These are phyloP conservation scores for Casaregolazyma suthepensis DNA, from an alignment of 1,139 yeast genomes.

Conservation along the genomic window DNA sequence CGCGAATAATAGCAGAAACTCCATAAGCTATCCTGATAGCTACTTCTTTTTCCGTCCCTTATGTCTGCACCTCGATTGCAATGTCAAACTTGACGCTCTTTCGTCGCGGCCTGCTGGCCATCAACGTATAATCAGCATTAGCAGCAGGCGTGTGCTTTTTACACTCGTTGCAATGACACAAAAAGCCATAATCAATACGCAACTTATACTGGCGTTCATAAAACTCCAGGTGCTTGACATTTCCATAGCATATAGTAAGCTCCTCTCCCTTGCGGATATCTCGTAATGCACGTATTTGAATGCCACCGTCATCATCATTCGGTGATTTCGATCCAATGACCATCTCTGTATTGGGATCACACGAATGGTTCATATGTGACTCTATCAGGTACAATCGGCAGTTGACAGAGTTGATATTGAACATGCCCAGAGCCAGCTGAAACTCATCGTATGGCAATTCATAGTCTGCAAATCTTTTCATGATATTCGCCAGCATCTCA, in stretches of 20 bases:
- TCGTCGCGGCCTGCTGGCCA: constrained; percentile 43
- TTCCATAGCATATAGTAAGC: constrained; percentile 62
- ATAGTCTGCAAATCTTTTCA: constrained; percentile 36
- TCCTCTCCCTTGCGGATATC: constrained; percentile 63
- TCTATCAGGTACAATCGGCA: constrained; percentile 57
- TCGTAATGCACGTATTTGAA: constrained; percentile 54
- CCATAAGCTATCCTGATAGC: neutral
- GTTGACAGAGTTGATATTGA: constrained; percentile 66
- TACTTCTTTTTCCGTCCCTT: neutral
- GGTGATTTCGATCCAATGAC: constrained; percentile 34
- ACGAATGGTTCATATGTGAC: constrained; percentile 70
- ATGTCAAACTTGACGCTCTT: constrained; percentile 66
- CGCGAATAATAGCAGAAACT: neutral
- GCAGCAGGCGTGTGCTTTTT: constrained; percentile 41
- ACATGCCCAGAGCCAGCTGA: constrained; percentile 60
- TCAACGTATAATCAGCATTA: constrained; percentile 8
- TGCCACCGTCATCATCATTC: constrained; percentile 11
- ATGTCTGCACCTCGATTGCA: constrained; percentile 2
- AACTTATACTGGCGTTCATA: constrained; percentile 61
- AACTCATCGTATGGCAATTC: constrained; percentile 49
- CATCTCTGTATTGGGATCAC: constrained; percentile 65
- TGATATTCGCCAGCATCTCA: constrained; percentile 50
- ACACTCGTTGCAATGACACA: constrained; percentile 66
- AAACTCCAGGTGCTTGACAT: constrained; percentile 52
- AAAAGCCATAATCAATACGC: constrained; percentile 77